Base-by-base conservation (phyloP, 1,284 basidiomycete genomes). In the Moesziomyces sp. region DNA sequence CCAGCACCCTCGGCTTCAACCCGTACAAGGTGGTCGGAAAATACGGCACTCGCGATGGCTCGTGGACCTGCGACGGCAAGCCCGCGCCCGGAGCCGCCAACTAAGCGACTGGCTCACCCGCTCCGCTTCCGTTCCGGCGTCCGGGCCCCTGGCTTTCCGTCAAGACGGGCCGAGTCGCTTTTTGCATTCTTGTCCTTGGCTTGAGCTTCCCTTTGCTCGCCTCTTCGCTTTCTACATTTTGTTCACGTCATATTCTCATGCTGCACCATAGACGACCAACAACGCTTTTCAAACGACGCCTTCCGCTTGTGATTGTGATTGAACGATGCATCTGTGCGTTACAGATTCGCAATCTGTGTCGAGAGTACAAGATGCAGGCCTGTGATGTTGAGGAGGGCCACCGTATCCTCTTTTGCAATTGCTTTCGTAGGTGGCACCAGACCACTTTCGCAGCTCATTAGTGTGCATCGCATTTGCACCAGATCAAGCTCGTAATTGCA, bases 51-150 rank as follows among this genome's bases (percentile, higher is more conserved):
- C 65, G 78, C 18, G 77, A 80, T 38, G 46, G 42, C 19, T 46
- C 65, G 0, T 80, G 78, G 78, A 79, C 76, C 7, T 80, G 78
- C 58, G 44, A 50, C 24, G 75, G 62, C 53, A 76, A 51, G 63
- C 76, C 76, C 19, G 19, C 8, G 8, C 66, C 76, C 11, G 74
- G 76, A 11, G 43, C 10, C 46, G 47, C 10, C 46, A 30, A 35
- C 10, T 40, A 30, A 43, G 38, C 8, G 7, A 10, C 35, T 33
- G 19, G 26, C 26, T 28, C 26, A 5, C 33, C 44, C 23, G 24
- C 46, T 33, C 21, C 0, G 2, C 26, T 18, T 43, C 23, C 35
- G 8, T 49, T 35, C 9, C 28, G 4, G 26, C 26, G 19, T 45
- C 51, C 13, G 23, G 24, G 23, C 38, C 38, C 18, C 16, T 18